Evolutionary conservation across 495 filamentous ascomycete genomes (phyloP).

Genomic region (Daldinia concentrica): DNA sequence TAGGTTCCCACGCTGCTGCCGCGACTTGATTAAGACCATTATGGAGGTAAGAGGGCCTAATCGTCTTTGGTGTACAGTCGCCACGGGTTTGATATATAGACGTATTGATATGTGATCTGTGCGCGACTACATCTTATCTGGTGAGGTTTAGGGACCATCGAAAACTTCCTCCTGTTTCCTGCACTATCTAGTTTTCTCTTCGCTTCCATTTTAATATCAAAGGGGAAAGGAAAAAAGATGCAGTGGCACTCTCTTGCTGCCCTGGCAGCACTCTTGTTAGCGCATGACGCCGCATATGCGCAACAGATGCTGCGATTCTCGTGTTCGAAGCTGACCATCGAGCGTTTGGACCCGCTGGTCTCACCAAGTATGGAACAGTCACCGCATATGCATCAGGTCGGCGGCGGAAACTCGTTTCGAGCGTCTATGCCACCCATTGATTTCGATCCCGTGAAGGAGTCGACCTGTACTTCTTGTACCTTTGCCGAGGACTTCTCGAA

Average conservation of each 20-base stretch:
- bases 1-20: not conserved
- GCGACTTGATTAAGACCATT: not conserved
- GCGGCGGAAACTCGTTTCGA: slow-evolving; percentile 52
- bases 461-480: slow-evolving; percentile 49
- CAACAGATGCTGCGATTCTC: slow-evolving; percentile 57
- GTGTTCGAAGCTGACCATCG: slow-evolving; percentile 41
- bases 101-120: not conserved
- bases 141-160: not conserved
- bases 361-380: slow-evolving; percentile 43
- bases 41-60: not conserved
- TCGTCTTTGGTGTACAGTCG: not conserved
- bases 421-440: slow-evolving; percentile 44
- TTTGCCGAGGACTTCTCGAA: slow-evolving; percentile 52
- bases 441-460: slow-evolving; percentile 39
- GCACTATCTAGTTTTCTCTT: not conserved
- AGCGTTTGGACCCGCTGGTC: slow-evolving; percentile 43
- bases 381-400: slow-evolving; percentile 55
- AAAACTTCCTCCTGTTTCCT: not conserved
- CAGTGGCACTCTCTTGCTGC: slow-evolving; percentile 56
- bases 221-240: slow-evolving; percentile 48
- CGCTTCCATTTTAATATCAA: not conserved
- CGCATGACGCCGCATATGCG: slow-evolving; percentile 48
- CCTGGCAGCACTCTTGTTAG: slow-evolving; percentile 50
- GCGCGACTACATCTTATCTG: not conserved
- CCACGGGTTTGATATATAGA: slow-evolving; percentile 11